phyloP scores from a whole-genome alignment of 2,329 filamentous ascomycete species.

The Claviceps africana region DNA sequence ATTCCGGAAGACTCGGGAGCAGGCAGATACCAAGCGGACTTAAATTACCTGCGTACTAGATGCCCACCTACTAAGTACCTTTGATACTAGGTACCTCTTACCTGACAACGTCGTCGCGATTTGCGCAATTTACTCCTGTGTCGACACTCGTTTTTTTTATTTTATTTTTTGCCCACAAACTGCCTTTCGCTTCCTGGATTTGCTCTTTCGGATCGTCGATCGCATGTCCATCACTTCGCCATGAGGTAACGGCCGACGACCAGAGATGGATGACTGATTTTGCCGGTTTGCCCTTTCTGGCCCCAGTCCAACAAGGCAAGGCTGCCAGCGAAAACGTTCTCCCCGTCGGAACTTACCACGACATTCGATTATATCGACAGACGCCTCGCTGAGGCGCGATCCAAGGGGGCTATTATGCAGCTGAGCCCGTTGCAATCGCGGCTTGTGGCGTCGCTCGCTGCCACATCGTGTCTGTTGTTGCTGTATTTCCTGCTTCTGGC shows the following conservation, averaged over 20 bases:
- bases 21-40: too few species aligned
- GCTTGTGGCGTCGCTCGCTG: slow-evolving; percentile 51
- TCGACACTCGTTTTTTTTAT: background rate
- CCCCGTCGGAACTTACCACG: background rate
- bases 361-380: background rate
- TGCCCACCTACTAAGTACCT: too few species aligned
- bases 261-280: background rate
- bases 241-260: background rate
- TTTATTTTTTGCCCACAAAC: too few species aligned
- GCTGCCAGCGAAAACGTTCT: background rate
- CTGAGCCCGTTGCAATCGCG: slow-evolving; percentile 59
- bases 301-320: background rate
- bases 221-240: background rate
- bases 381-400: background rate
- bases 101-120: background rate
- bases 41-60: background rate
- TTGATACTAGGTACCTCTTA: too few species aligned
- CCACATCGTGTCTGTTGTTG: slow-evolving; percentile 43
- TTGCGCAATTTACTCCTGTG: background rate
- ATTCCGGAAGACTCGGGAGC: too few species aligned
- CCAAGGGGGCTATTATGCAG: slow-evolving; percentile 30
- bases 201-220: background rate
- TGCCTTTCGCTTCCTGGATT: background rate
- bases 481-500: slow-evolving; percentile 48
- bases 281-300: background rate